Conservation (phyloP, 768 basidiomycete genomes). For the Boletales sp. region DNA sequence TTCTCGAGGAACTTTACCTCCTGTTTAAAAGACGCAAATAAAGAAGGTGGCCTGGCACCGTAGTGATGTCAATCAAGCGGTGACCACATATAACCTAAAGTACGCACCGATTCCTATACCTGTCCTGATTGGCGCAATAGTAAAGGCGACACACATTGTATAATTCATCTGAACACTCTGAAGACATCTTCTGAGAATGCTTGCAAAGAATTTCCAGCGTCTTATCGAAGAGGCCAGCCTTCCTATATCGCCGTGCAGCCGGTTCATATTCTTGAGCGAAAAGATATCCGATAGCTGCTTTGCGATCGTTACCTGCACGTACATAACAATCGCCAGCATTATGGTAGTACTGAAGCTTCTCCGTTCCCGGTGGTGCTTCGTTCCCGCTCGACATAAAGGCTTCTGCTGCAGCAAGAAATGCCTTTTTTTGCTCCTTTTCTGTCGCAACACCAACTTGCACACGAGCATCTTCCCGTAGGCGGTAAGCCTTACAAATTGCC, state of each 20-base stretch:
- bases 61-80: background rate
- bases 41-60: constrained; percentile 40
- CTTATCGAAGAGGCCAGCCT: constrained; percentile 48
- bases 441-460: constrained; percentile 24
- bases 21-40: constrained; percentile 53
- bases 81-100: background rate
- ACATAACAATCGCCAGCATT: constrained; percentile 48
- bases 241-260: constrained; percentile 48
- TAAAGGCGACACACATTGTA: constrained; percentile 42
- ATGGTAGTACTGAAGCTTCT: constrained; percentile 35
- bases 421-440: constrained; percentile 25
- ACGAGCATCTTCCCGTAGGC: constrained; percentile 50
- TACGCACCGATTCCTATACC: constrained; percentile 18
- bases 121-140: constrained; percentile 36
- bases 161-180: constrained; percentile 34
- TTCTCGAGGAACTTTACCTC: constrained; percentile 55
- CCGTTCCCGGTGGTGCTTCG: constrained; percentile 23
- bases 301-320: constrained; percentile 33
- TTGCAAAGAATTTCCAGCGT: constrained; percentile 44
- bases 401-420: constrained; percentile 45
- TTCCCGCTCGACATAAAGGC: constrained; percentile 45
- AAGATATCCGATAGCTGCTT: constrained; percentile 45
- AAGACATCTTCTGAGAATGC: constrained; percentile 31
- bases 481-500: constrained; percentile 49
- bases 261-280: constrained; percentile 40